Evolutionary conservation across 768 basidiomycete genomes (phyloP).

Genomic region (Artomyces pyxidatus): DNA sequence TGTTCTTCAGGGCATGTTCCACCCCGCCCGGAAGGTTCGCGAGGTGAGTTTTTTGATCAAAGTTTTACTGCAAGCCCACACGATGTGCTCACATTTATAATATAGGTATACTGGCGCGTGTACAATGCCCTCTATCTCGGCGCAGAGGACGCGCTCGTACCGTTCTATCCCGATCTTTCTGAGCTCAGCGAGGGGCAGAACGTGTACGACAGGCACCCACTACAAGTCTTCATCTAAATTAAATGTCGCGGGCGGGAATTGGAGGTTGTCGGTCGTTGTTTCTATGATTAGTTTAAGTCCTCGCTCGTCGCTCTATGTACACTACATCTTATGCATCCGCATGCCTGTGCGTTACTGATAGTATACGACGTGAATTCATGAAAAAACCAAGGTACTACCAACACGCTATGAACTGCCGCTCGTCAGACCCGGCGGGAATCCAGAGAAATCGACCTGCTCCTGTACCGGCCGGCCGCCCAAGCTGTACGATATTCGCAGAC

Average conservation of each 20-base stretch:
- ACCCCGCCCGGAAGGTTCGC: conserved; percentile 93
- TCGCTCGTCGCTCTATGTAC: too few species aligned
- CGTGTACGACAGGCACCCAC: conserved; percentile 74
- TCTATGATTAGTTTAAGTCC: too few species aligned
- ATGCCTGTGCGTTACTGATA: too few species aligned
- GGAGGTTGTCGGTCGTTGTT: too few species aligned
- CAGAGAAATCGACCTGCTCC: conserved; percentile 92
- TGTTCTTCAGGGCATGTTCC: conserved; percentile 91
- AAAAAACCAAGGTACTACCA: too few species aligned
- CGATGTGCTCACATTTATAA: background rate
- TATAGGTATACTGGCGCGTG: conserved; percentile 79
- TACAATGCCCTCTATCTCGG: conserved; percentile 95
- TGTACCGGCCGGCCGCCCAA: conserved; percentile 62
- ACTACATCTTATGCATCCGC: too few species aligned
- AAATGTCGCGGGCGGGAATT: background rate
- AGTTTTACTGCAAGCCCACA: too few species aligned
- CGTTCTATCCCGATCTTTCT: conserved; percentile 88
- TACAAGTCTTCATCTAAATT: conserved; percentile 71
- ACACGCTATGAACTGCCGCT: conserved; percentile 23
- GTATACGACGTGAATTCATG: too few species aligned
- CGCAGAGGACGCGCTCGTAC: conserved; percentile 84
- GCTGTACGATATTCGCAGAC: conserved; percentile 78
- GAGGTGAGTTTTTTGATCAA: conserved; percentile 66
- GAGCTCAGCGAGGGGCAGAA: conserved; percentile 89
- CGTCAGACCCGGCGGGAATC: conserved; percentile 75